Conservation (phyloP, 352 stramenopile species). For the Phytophthora quininea region DNA sequence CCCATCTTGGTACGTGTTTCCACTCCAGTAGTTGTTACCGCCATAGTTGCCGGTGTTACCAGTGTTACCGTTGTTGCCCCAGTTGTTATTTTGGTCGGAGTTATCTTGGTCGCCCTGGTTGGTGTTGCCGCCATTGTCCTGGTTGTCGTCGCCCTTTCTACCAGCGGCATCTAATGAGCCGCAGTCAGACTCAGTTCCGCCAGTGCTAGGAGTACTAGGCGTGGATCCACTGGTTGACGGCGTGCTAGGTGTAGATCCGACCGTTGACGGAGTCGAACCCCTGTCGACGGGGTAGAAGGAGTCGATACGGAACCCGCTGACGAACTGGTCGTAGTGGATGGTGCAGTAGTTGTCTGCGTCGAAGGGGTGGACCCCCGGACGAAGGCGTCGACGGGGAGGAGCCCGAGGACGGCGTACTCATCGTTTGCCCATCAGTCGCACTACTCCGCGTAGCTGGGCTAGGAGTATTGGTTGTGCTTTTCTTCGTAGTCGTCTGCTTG, state of each 20-base stretch:
- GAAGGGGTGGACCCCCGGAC: constrained; percentile 1
- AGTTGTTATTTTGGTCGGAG: no score
- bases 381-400: constrained; percentile 7
- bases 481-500: no score
- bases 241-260: no score
- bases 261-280: no score
- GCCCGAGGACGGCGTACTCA: constrained; percentile 16
- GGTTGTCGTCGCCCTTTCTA: background rate
- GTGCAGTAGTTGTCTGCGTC: constrained; percentile 1
- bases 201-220: no score
- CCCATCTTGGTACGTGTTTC: no score
- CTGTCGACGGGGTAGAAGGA: constrained; percentile 12
- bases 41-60: no score
- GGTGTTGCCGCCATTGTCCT: background rate
- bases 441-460: background rate
- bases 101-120: background rate
- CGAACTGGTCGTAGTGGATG: constrained; percentile 14
- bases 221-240: no score
- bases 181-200: constrained; percentile 6
- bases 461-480: no score
- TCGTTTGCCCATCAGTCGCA: background rate
- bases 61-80: no score
- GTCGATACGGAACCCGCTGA: constrained; percentile 8
- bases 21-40: no score
- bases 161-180: background rate